Evolutionary conservation across 2,329 filamentous ascomycete genomes (phyloP).

Genomic region (Penicillium paneum): DNA sequence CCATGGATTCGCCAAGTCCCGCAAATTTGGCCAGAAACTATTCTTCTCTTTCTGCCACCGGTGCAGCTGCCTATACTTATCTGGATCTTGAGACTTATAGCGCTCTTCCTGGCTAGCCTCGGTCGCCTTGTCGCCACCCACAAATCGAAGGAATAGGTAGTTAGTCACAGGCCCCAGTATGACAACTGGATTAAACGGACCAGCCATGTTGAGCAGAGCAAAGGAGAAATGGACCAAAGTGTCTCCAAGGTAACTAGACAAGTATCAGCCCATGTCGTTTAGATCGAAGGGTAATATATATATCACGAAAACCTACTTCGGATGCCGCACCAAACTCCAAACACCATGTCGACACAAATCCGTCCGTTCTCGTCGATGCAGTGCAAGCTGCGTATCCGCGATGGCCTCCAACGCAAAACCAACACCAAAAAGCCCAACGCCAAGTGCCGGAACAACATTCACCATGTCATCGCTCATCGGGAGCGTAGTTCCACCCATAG

Average conservation of each 20-base stretch:
- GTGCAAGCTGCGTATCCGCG: slow-evolving; percentile 56
- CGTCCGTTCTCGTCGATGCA: slow-evolving; percentile 46
- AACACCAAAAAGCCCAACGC: slow-evolving; percentile 56
- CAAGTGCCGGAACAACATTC: slow-evolving; percentile 38
- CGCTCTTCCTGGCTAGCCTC: slow-evolving; percentile 53
- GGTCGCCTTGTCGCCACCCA: slow-evolving; percentile 56
- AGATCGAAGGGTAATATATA: neutral
- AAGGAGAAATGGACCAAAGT: slow-evolving; percentile 59
- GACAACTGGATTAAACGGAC: slow-evolving; percentile 54
- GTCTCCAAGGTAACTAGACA: slow-evolving; percentile 58
- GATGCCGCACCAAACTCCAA: slow-evolving; percentile 61
- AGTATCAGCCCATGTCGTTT: slow-evolving; percentile 6
- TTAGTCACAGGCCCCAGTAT: slow-evolving; percentile 57
- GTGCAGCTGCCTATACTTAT: slow-evolving; percentile 54
- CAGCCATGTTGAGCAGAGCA: slow-evolving; percentile 55
- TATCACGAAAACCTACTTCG: slow-evolving; percentile 51
- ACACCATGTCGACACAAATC: slow-evolving; percentile 56
- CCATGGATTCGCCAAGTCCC: slow-evolving; percentile 56
- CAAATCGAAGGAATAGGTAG: slow-evolving; percentile 56
- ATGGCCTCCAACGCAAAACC: slow-evolving; percentile 56
- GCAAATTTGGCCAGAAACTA: slow-evolving; percentile 56
- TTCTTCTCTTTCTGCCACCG: slow-evolving; percentile 56
- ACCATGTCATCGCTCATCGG: slow-evolving; percentile 26
- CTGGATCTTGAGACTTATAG: slow-evolving; percentile 50
- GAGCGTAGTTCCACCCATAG: slow-evolving; percentile 29